Evolutionary conservation across 495 filamentous ascomycete genomes (phyloP).

Genomic region (Aspergillus wentii): DNA sequence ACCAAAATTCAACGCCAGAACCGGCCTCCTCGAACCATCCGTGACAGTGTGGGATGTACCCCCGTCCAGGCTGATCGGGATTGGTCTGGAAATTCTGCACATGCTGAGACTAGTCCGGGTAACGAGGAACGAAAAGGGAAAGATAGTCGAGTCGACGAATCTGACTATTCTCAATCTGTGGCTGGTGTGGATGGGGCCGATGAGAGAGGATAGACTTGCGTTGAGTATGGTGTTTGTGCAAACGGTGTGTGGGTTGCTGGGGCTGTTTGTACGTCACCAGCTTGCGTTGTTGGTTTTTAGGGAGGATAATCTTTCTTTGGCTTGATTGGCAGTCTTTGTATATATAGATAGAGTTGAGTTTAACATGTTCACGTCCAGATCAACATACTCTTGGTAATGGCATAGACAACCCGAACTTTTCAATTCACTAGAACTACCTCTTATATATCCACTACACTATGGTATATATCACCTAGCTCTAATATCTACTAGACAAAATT

Average conservation of each 20-base stretch:
- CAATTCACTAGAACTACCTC: no score
- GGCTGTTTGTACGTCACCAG: slow-evolving; percentile 78
- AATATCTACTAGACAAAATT: no score
- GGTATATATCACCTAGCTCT: no score
- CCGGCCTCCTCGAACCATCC: slow-evolving; percentile 78
- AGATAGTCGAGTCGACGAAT: slow-evolving; percentile 79
- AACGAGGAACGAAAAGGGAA: slow-evolving; percentile 57
- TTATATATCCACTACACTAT: no score
- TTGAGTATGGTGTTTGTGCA: slow-evolving; percentile 73
- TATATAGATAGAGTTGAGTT: slow-evolving; percentile 12
- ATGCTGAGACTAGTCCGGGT: slow-evolving; percentile 60
- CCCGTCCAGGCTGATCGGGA: slow-evolving; percentile 56
- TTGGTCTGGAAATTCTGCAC: slow-evolving; percentile 59
- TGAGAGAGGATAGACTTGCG: slow-evolving; percentile 80
- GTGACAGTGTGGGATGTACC: slow-evolving; percentile 73
- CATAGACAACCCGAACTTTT: no score
- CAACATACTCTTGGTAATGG: no score
- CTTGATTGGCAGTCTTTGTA: no score
- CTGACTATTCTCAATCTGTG: slow-evolving; percentile 92
- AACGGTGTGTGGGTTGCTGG: slow-evolving; percentile 64
- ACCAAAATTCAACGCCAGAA: slow-evolving; percentile 78
- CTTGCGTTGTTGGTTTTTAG: slow-evolving; percentile 81
- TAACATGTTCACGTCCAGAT: no score
- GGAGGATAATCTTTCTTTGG: slow-evolving; percentile 63
- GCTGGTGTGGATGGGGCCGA: slow-evolving; percentile 92